Evolutionary conservation across 2,329 filamentous ascomycete genomes (phyloP).

Genomic region (Ustulina deusta): DNA sequence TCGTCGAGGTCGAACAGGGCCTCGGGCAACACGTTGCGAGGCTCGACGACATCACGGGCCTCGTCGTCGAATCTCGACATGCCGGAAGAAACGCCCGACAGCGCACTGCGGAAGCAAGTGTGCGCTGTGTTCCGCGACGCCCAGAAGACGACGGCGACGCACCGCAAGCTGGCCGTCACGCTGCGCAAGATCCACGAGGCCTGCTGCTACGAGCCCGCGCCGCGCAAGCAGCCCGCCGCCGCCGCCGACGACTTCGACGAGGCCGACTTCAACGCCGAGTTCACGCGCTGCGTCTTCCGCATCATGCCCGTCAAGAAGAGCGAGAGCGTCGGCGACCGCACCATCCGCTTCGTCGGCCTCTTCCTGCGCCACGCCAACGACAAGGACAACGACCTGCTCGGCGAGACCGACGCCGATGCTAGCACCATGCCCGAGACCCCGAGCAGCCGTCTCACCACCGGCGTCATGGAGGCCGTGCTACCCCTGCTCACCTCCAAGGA

Average conservation of each 20-base stretch:
- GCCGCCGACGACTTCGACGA: conserved; percentile 80
- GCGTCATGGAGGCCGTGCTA: conserved; percentile 78
- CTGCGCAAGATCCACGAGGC: conserved; percentile 91
- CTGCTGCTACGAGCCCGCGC: conserved; percentile 75
- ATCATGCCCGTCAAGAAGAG: conserved; percentile 91
- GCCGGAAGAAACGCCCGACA: conserved; percentile 79
- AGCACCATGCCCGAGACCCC: conserved; percentile 84
- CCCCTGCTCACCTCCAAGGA: conserved; percentile 88
- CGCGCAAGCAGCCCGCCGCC: conserved; percentile 61
- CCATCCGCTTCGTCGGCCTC: conserved; percentile 86
- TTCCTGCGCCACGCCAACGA: conserved; percentile 81
- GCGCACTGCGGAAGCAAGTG: conserved; percentile 78
- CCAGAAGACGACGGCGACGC: conserved; percentile 88
- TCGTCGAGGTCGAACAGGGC: conserved; percentile 60
- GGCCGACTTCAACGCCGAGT: conserved; percentile 87
- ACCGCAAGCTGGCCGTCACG: conserved; percentile 88
- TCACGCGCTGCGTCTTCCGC: conserved; percentile 83
- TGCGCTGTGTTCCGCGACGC: conserved; percentile 81
- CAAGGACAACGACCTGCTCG: conserved; percentile 76
- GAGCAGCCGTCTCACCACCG: conserved; percentile 79
- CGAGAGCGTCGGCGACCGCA: conserved; percentile 86
- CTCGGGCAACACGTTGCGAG: conserved; percentile 55
- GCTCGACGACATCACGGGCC: conserved; percentile 61
- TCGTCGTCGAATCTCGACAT: conserved; percentile 62
- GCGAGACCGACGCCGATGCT: conserved; percentile 74